Base-by-base conservation (phyloP, 192 early-diverging fungal species). In the Nowakowskiella sp. region DNA sequence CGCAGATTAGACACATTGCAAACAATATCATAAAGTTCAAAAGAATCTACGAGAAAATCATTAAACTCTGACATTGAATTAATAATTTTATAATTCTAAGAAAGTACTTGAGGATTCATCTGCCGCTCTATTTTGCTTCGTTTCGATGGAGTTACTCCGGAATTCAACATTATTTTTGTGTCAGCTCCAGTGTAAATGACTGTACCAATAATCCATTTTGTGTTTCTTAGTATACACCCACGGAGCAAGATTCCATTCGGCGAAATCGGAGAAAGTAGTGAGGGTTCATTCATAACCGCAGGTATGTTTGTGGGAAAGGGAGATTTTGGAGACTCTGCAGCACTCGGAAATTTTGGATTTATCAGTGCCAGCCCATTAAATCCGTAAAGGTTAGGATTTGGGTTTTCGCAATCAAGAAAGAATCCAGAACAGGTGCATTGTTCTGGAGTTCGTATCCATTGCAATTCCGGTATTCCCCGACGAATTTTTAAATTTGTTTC, bases 401-500 rank as follows among this genome's bases (percentile, higher is more conserved):
- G 76, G 8, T 55, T 49, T 52, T 78, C 76, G 3, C 61, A 58
- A 44, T 78, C 76, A 22, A 78, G 26, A 27, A 42, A 53, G 33
- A 62, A 66, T 16, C 53, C 25, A 13, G 71, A 25, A 6, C 24
- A 25, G 22, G 30, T 49, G 65, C 91, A 94, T 19, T 90, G 86
- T 23, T 72, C 72, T n/a, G 86, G 83, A 1, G 80, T 83, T 33
- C 74, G 66, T 50, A 91, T 74, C 36, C 82, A 63, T 7, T 68
- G 60, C 8, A 86, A 80, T 31, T 89, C 85, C 6, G 69, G 55
- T 2, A 94, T 31, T 8, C 83, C 72, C 3, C 74, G 51, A 16
- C 88, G 82, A 29, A 88, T 76, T 70, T 97, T 97, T 4, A 97
- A 65, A 58, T 97, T 97, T n/a, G 94, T 97, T 66, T 97, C 94